Evolutionary conservation across 805 yeast genomes (phyloP), one percentile per base, ranked within the genome.

Genomic region (Scheffersomyces amazonensis): DNA sequence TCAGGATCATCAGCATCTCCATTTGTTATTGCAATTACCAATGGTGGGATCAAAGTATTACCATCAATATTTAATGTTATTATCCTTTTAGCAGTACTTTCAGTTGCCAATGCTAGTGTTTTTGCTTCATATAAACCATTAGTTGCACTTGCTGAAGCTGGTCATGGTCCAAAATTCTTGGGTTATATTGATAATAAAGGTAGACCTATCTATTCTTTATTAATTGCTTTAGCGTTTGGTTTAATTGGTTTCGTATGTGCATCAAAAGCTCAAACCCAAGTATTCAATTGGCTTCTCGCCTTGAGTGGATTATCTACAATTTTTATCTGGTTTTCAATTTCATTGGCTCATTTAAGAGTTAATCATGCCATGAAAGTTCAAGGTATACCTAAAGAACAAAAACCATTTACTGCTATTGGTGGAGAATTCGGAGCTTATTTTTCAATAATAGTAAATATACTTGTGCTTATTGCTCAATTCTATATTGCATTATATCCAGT

Each of bases 41-140:
- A 71, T 35, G 82, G 76, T 27, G 82, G 83, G 49, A 76, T 82
- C 47, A 63, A 60, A 32, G 83, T 78, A 32, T 70, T 81, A 35
- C 88, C 88, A 36, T 77, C 80, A 42, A 74, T 83, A 46, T 80
- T 83, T 67, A 83, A 83, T 54, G 85, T 77, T 19, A 86, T 83
- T 32, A 80, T 83, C 46, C 65, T 83, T 64, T 56, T 82, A 43
- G 80, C 88, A 7, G 86, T 83, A 23, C 60, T 82, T 39, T 81
- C 87, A 9, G 88, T 82, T 37, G 87, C 86, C 50, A 83, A 82
- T 66, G 78, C 87, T 21, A 75, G 87, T 6, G 75, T 82, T 22
- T 83, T 72, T 54, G 83, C 81, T 16, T 73, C 80, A 37, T 80
- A 87, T 35, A 76, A 88, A 69, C 70, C 85, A 10, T 52, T 83